Percentiles rank a stretch among this genome's conserved stretches.
phyloP scores from a whole-genome alignment of 2,329 filamentous ascomycete species.

The Verticillium tricorpus region DNA sequence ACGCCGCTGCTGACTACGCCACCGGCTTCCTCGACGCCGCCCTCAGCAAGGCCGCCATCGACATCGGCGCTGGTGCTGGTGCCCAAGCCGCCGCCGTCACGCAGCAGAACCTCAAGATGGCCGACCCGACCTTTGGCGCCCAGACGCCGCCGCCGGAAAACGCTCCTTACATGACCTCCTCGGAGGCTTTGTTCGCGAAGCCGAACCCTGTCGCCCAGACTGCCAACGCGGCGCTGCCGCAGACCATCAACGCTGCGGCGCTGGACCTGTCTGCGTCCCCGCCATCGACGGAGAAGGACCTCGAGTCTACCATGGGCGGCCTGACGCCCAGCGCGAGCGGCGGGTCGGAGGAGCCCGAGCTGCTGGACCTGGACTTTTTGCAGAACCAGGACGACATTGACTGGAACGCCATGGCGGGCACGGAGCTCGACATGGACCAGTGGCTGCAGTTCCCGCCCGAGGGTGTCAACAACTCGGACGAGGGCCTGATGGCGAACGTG shows the following conservation, averaged over 20 bases:
- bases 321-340: slow-evolving; percentile 42
- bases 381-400: slow-evolving; percentile 46
- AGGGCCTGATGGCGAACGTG: slow-evolving; percentile 28
- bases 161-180: slow-evolving; percentile 35
- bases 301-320: slow-evolving; percentile 30
- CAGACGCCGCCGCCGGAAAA: slow-evolving; percentile 53
- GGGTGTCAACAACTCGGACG: slow-evolving; percentile 34
- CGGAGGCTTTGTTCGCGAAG: slow-evolving; percentile 32
- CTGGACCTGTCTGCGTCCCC: slow-evolving; percentile 34
- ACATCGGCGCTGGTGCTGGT: slow-evolving; percentile 39
- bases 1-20: slow-evolving; percentile 93
- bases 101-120: slow-evolving; percentile 21
- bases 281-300: slow-evolving; percentile 36
- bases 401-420: slow-evolving; percentile 47
- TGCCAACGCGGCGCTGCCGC: slow-evolving; percentile 26
- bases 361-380: slow-evolving; percentile 42
- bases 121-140: slow-evolving; percentile 30
- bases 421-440: slow-evolving; percentile 54
- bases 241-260: slow-evolving; percentile 30
- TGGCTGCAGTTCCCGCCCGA: slow-evolving; percentile 55
- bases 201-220: slow-evolving; percentile 6
- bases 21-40: slow-evolving; percentile 91
- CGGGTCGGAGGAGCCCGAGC: slow-evolving; percentile 34
- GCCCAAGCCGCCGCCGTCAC: slow-evolving; percentile 30
- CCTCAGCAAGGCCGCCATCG: slow-evolving; percentile 80